phyloP scores from a whole-genome alignment of 1,284 basidiomycete genomes.

The Trichosporon faecale region DNA sequence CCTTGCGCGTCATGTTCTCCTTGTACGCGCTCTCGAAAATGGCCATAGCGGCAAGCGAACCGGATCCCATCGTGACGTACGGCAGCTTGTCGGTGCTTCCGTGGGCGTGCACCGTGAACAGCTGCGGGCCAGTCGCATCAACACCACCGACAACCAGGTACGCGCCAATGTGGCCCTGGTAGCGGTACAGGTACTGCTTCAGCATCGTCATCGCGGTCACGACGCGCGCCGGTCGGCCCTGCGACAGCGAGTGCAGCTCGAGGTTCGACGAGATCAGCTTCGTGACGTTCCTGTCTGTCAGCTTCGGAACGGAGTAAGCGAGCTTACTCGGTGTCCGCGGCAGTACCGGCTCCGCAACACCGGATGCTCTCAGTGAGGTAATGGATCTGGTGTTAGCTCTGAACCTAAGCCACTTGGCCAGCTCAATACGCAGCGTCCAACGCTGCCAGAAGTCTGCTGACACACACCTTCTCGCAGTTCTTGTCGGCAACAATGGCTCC shows the following conservation, averaged over 20 bases:
- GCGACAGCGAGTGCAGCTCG: slow-evolving; percentile 79
- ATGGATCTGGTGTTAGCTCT: slow-evolving; percentile 69
- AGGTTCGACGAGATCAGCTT: slow-evolving; percentile 91
- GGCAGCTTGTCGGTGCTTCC: slow-evolving; percentile 98
- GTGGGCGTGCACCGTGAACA: slow-evolving; percentile 95
- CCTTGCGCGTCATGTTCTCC: slow-evolving; percentile 75
- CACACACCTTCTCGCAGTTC: slow-evolving; percentile 95
- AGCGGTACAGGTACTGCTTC: slow-evolving; percentile 77
- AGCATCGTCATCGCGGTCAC: slow-evolving; percentile 99
- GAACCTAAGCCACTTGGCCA: too few relatives aligned
- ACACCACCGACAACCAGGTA: slow-evolving; percentile 97
- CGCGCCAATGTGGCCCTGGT: slow-evolving; percentile 93
- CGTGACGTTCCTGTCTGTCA: slow-evolving; percentile 65
- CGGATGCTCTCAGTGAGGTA: slow-evolving; percentile 91
- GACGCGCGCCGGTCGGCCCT: slow-evolving; percentile 80
- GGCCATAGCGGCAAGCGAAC: slow-evolving; percentile 95
- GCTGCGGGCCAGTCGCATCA: slow-evolving; percentile 85
- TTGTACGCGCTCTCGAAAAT: slow-evolving; percentile 90
- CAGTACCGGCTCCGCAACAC: slow-evolving; percentile 98
- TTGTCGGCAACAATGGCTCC: slow-evolving; percentile 97
- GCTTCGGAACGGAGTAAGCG: not conserved
- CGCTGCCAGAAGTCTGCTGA: not conserved
- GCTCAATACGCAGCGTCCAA: too few relatives aligned
- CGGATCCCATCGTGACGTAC: slow-evolving; percentile 98
- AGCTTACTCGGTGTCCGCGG: slow-evolving; percentile 81